Percentiles rank a stretch among this genome's conserved stretches.
Conservation (phyloP, 2,329 filamentous ascomycete genomes). For the Exophiala calicioides region DNA sequence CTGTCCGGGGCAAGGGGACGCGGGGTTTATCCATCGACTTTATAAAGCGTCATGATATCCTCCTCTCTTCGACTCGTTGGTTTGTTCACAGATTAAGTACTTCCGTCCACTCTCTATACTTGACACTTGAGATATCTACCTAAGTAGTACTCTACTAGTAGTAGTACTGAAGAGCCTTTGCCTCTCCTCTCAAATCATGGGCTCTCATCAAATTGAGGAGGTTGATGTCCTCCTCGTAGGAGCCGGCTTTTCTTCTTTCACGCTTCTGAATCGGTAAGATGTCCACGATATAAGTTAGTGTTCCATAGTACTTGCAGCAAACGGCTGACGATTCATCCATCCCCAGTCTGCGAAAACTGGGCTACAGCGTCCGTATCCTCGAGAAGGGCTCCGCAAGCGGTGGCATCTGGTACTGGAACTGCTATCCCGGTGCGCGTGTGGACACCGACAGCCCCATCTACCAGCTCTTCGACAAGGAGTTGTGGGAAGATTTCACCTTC, state of each 20-base stretch:
- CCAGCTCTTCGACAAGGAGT: conserved; percentile 34
- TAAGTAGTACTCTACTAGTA: no score
- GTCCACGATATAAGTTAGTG: not conserved
- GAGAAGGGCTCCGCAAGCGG: conserved; percentile 52
- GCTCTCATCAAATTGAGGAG: conserved; percentile 20
- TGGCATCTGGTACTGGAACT: conserved; percentile 43
- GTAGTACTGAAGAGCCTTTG: no score
- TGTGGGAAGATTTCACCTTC: conserved; percentile 52
- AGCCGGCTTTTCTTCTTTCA: conserved; percentile 47
- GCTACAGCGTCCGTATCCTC: conserved; percentile 51
- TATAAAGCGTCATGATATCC: not conserved
- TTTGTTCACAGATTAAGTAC: no score
- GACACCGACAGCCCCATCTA: conserved; percentile 28
- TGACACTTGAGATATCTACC: no score
- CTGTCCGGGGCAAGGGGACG: conserved; percentile 7
- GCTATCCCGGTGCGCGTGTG: conserved; percentile 42
- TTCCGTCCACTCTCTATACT: no score
- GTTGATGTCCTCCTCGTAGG: conserved; percentile 33
- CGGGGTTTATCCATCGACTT: conserved; percentile 11
- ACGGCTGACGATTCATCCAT: not conserved
- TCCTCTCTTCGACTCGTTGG: not conserved
- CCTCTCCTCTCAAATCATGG: conserved; percentile 10
- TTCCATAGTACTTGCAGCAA: not conserved
- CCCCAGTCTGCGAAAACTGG: conserved; percentile 49
- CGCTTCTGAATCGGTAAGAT: conserved; percentile 44